Evolutionary conservation across 805 yeast genomes (phyloP).

Genomic region (Yarrowia phangngaensis): DNA sequence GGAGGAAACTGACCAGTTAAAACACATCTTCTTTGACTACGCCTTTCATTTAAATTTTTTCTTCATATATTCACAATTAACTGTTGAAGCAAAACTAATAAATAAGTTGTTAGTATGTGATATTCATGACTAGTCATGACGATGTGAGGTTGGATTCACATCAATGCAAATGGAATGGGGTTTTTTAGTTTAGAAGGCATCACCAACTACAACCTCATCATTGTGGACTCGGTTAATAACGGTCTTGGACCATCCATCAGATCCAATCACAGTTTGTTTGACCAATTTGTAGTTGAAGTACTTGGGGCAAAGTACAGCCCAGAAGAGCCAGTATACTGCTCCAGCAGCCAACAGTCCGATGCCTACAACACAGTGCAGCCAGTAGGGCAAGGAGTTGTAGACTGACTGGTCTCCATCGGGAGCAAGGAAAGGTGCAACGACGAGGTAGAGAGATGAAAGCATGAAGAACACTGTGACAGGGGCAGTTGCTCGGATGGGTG

Average conservation of each 20-base stretch:
- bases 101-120: slow-evolving; percentile 26
- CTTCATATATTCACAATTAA: slow-evolving; percentile 9
- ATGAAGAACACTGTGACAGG: slow-evolving; percentile 63
- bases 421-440: slow-evolving; percentile 76
- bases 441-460: slow-evolving; percentile 60
- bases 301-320: slow-evolving; percentile 58
- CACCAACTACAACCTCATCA: slow-evolving; percentile 8
- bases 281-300: slow-evolving; percentile 13
- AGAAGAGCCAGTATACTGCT: slow-evolving; percentile 58
- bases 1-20: no score
- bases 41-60: background rate
- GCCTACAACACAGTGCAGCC: slow-evolving; percentile 76
- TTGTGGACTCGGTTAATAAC: slow-evolving; percentile 18
- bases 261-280: slow-evolving; percentile 19
- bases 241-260: slow-evolving; percentile 27
- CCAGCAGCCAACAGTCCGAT: slow-evolving; percentile 66
- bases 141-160: slow-evolving; percentile 26
- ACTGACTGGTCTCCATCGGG: slow-evolving; percentile 65
- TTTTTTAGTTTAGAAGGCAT: slow-evolving; percentile 7
- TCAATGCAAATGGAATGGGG: slow-evolving; percentile 9
- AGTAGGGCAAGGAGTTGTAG: slow-evolving; percentile 68
- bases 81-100: slow-evolving; percentile 26
- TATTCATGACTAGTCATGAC: slow-evolving; percentile 4
- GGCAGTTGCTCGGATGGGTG: slow-evolving; percentile 63
- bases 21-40: no score